Conservation (phyloP, 192 early-diverging fungal species). For the Entomortierella chlamydospora region DNA sequence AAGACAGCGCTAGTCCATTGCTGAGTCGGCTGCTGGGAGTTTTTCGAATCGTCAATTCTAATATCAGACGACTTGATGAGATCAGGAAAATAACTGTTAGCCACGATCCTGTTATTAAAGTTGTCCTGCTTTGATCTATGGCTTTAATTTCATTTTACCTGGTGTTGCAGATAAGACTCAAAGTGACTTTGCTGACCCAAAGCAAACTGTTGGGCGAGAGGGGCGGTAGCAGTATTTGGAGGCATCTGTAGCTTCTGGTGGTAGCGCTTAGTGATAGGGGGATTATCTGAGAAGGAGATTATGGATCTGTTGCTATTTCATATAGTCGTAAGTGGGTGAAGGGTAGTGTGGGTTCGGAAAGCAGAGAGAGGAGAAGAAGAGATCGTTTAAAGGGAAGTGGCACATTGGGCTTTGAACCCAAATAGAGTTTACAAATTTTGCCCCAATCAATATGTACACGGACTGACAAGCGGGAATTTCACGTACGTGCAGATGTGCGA, state of each 20-base stretch:
- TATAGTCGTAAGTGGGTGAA: too few relatives aligned
- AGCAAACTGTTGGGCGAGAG: slow-evolving; percentile 1
- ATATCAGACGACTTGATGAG: neutral
- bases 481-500: neutral
- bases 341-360: too few relatives aligned
- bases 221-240: slow-evolving; percentile 25
- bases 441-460: slow-evolving; percentile 25
- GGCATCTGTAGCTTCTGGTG: slow-evolving; percentile 18
- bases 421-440: neutral
- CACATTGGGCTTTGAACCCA: too few relatives aligned
- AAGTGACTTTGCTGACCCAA: neutral
- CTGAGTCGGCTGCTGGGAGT: slow-evolving; percentile 8
- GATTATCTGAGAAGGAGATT: slow-evolving; percentile 2
- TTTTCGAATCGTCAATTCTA: neutral
- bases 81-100: neutral
- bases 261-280: neutral
- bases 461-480: neutral
- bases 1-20: slow-evolving; percentile 7
- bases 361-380: too few relatives aligned
- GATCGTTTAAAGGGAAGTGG: too few relatives aligned
- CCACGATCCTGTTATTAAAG: neutral
- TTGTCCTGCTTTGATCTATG: too few relatives aligned
- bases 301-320: too few relatives aligned
- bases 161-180: slow-evolving; percentile 20
- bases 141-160: slow-evolving; percentile 13